Evolutionary conservation across 2,329 filamentous ascomycete genomes (phyloP).

Genomic region (Septoria petroselini): DNA sequence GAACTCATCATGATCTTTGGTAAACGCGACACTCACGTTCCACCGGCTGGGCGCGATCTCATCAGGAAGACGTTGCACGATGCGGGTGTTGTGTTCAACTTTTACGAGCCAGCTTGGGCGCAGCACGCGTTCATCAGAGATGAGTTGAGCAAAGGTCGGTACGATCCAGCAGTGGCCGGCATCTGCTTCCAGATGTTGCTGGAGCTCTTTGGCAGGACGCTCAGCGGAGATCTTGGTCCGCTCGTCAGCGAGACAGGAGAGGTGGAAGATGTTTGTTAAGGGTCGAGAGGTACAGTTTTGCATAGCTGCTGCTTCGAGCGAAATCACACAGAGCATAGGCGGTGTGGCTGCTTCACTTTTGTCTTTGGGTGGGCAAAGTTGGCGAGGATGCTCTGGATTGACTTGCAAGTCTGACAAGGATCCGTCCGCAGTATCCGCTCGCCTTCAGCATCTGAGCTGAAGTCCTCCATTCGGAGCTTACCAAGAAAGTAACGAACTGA

Average conservation of each 20-base stretch:
- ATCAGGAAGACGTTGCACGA: slow-evolving; percentile 80
- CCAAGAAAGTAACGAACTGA: too few relatives aligned
- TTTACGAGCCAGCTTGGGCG: slow-evolving; percentile 88
- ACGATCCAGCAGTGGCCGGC: slow-evolving; percentile 81
- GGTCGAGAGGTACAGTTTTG: too few relatives aligned
- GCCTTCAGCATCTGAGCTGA: too few relatives aligned
- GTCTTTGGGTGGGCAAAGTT: too few relatives aligned
- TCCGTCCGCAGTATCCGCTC: too few relatives aligned
- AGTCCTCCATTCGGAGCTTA: too few relatives aligned
- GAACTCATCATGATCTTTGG: slow-evolving; percentile 90
- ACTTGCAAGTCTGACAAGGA: too few relatives aligned
- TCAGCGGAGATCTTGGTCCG: slow-evolving; percentile 76
- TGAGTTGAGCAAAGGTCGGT: slow-evolving; percentile 84
- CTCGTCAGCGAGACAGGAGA: slow-evolving; percentile 52
- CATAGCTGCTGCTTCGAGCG: too few relatives aligned
- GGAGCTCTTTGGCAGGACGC: slow-evolving; percentile 74
- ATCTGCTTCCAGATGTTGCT: slow-evolving; percentile 88
- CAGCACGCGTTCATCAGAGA: slow-evolving; percentile 95
- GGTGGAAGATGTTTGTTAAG: slow-evolving; percentile 40
- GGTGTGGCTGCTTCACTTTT: too few relatives aligned
- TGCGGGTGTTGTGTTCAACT: slow-evolving; percentile 69
- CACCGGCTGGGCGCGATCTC: slow-evolving; percentile 74
- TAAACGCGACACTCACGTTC: slow-evolving; percentile 86
- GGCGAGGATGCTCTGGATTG: too few relatives aligned
- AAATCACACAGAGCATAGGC: too few relatives aligned